Conservation (phyloP, 805 yeast genomes). For the Ogataea trehaloabstinens region DNA sequence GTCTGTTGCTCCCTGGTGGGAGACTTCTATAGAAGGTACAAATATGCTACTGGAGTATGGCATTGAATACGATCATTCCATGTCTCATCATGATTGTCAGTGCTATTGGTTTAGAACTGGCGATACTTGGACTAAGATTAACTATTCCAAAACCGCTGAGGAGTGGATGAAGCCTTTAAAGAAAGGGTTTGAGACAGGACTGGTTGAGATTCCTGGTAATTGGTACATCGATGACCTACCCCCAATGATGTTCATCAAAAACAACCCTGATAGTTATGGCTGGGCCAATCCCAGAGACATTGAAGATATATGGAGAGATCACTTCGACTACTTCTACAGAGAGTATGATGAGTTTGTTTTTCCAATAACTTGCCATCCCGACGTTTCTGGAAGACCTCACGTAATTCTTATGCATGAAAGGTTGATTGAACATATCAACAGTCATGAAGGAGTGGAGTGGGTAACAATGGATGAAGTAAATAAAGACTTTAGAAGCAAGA, state of each 20-base stretch:
- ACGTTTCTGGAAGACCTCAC: slow-evolving; percentile 38
- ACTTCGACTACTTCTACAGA: slow-evolving; percentile 37
- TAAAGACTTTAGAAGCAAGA: slow-evolving; percentile 30
- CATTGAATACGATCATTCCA: slow-evolving; percentile 37
- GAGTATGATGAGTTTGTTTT: slow-evolving; percentile 37
- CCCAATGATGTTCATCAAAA: slow-evolving; percentile 39
- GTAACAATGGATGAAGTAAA: slow-evolving; percentile 37
- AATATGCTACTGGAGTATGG: slow-evolving; percentile 35
- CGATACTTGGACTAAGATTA: slow-evolving; percentile 37
- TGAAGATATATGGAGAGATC: slow-evolving; percentile 39
- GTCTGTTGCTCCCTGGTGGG: slow-evolving; percentile 40
- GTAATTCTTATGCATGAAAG: slow-evolving; percentile 36
- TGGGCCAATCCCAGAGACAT: slow-evolving; percentile 36
- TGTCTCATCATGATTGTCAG: slow-evolving; percentile 37
- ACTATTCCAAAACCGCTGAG: slow-evolving; percentile 33
- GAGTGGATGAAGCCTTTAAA: slow-evolving; percentile 38
- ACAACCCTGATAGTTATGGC: slow-evolving; percentile 32
- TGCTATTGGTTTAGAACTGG: slow-evolving; percentile 37
- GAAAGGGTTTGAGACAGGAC: slow-evolving; percentile 32
- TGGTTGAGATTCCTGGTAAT: slow-evolving; percentile 37
- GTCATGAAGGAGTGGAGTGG: slow-evolving; percentile 40
- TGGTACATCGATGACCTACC: slow-evolving; percentile 40
- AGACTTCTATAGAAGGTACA: slow-evolving; percentile 33
- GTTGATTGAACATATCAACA: slow-evolving; percentile 34
- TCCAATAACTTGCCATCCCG: slow-evolving; percentile 39